Evolutionary conservation across 176 grass and related monocot species (phyloP), one percentile per base, ranked within the genome.

Genomic region (Aegilops bicornis): DNA sequence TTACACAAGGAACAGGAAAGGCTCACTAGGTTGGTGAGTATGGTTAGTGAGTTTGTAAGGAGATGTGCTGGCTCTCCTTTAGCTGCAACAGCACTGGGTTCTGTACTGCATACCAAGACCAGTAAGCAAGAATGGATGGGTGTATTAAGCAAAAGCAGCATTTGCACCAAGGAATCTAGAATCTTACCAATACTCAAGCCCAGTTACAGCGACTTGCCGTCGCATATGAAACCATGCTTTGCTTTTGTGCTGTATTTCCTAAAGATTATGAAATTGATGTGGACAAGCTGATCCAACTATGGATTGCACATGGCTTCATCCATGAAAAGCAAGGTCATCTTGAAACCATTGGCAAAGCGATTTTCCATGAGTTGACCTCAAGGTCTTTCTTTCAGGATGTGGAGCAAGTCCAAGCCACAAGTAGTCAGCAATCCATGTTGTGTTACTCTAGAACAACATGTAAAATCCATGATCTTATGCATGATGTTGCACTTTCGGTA

Each of bases 61-160:
- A 67, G 12, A n/a, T 87, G 85, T 63, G 12, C 0, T 42, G 85
- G 85, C 25, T 87, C 79, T 59, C 85, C 77, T 2, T 17, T 88
- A 14, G 86, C 79, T 5, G 79, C 73, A 29, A 88, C 22, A 32
- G 16, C 86, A 3, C 36, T 88, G 1, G 70, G 79, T 13, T 40
- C 65, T 48, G 23, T 32, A 32, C 32, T 32, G 32, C 3, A 3
- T 3, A 32, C 3, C 3, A 30, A 30, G 29, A 30, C 29, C 29
- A 1, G 1, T 30, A 30, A 30, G 29, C 1, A 30, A 30, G 29
- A 30, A 30, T 30, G 29, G 29, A 2, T 3, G 0, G 69, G 11
- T 13, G 0, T 86, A 56, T 64, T 80, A 3, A 8, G 7, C 3
- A 22, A 36, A 60, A 77, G 40, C 1, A 81, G 0, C 1, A 43